phyloP scores from a whole-genome alignment of 352 stramenopile species.

The Globisporangium spinosum region DNA sequence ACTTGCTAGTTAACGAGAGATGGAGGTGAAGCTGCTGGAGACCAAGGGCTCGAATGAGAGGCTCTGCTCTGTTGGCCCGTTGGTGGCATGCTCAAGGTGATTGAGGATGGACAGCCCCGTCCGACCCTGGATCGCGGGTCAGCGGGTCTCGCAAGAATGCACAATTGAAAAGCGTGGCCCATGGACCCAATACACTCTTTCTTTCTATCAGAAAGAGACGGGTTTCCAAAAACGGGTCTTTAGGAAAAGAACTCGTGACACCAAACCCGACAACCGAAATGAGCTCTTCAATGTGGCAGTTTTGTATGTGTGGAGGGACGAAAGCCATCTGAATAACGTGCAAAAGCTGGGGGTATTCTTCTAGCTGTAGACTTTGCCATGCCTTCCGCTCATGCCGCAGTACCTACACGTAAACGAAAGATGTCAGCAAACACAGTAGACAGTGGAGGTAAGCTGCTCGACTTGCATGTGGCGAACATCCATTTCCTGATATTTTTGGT shows the following conservation, averaged over 20 bases:
- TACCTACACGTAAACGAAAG: too few relatives aligned
- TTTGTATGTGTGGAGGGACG: too few relatives aligned
- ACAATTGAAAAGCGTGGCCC: neutral
- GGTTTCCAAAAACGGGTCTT: neutral
- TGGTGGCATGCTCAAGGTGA: neutral
- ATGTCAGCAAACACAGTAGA: too few relatives aligned
- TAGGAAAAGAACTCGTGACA: neutral
- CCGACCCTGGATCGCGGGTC: conserved; percentile 18
- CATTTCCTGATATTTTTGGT: neutral
- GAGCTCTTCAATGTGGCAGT: too few relatives aligned
- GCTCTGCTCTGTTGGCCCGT: conserved; percentile 6
- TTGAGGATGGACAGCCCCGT: conserved; percentile 4
- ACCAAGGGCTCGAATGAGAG: conserved; percentile 11
- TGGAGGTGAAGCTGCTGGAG: neutral
- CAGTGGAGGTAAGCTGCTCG: too few relatives aligned
- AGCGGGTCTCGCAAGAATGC: neutral
- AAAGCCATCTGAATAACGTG: too few relatives aligned
- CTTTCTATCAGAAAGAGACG: too few relatives aligned
- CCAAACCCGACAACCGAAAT: neutral
- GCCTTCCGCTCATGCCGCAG: too few relatives aligned
- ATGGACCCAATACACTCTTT: neutral
- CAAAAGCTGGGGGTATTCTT: too few relatives aligned
- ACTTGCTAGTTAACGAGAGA: neutral
- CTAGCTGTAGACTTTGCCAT: too few relatives aligned
- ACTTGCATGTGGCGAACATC: neutral